Base-by-base conservation (phyloP, 2,329 filamentous ascomycete species). In the Talaromyces verruculosus region DNA sequence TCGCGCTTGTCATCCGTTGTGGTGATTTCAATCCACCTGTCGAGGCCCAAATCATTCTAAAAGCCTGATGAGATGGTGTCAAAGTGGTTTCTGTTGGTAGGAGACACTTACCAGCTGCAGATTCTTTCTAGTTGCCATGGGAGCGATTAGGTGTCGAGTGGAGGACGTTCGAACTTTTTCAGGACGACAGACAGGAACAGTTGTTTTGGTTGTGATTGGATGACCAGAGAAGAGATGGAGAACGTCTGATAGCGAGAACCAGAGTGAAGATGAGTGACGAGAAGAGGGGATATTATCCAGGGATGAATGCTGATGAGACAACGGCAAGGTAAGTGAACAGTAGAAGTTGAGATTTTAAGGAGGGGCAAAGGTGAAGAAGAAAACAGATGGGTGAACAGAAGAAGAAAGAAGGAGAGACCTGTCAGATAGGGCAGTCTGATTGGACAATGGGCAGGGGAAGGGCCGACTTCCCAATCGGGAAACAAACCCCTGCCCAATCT, bases 1-100 rank as follows among this genome's bases (percentile, higher is more conserved):
- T 64, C 63, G 22, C 60, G 66, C 47, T 61, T 69, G 35, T 78
- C 77, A 30, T 78, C 77, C 3, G 61, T 64, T 5, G 77, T 78
- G 8, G 76, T 78, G 35, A 80, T 73, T 49, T 72, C 65, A 58
- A 80, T 76, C 13, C 78, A 73, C 41, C 76, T 74, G 8, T 70
- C 72, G 10, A 72, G 74, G 2, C 78, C 78, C n/a, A 81, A 65
- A 67, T 80, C 78, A 5, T 70, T 73, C 78, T 80, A 6, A 58
- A 22, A 25, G 1, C 13, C 41, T 25, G 30, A 37, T 51, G 43
- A 51, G 41, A 33, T 11, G 19, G 10, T 37, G n/a, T n/a, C 22
- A 58, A 64, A 19, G n/a, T 28, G 10, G 15, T 30, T 37, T 19
- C 3, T 45, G 11, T 15, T 28, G 37, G 57, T n/a, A 5, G 25